Conservation (phyloP, 2,329 filamentous ascomycete species). For the Ophiosphaerella herpotricha region DNA sequence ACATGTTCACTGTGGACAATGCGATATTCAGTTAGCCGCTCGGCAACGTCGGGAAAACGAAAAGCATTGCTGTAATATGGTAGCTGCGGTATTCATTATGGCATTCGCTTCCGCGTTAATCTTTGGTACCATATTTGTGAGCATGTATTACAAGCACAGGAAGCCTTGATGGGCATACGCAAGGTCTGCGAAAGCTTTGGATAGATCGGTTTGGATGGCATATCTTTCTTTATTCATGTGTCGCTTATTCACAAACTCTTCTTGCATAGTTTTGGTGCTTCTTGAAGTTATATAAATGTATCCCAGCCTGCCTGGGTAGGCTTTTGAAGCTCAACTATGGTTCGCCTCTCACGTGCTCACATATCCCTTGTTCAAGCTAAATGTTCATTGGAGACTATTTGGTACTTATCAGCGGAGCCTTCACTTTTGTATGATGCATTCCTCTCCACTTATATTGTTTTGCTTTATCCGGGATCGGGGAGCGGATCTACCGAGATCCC, state of each 20-base stretch:
- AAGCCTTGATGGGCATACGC: slow-evolving; percentile 1
- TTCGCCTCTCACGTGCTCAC: too few relatives aligned
- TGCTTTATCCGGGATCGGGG: slow-evolving; percentile 7
- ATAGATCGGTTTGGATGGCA: too few relatives aligned
- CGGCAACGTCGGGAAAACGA: slow-evolving; percentile 22
- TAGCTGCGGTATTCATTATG: slow-evolving; percentile 26
- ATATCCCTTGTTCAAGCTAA: not conserved
- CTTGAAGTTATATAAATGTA: not conserved
- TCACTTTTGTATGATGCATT: not conserved
- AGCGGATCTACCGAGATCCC: slow-evolving; percentile 3
- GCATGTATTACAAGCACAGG: slow-evolving; percentile 4
- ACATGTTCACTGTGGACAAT: slow-evolving; percentile 33
- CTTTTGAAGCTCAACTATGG: too few relatives aligned
- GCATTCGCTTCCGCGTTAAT: slow-evolving; percentile 23
- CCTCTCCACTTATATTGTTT: slow-evolving; percentile 2
- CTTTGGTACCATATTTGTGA: slow-evolving; percentile 21
- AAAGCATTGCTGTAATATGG: slow-evolving; percentile 31
- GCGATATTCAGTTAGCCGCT: slow-evolving; percentile 28
- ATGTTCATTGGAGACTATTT: not conserved
- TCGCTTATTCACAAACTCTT: not conserved
- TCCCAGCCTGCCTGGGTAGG: too few relatives aligned
- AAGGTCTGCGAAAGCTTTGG: too few relatives aligned
- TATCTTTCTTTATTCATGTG: not conserved
- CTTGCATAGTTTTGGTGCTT: not conserved
- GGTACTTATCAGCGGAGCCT: slow-evolving; percentile 1